Percentiles rank a stretch among this genome's conserved stretches.
Evolutionary conservation across 345 rosid species (phyloP).

Genomic region (Pugionium cornutum): DNA sequence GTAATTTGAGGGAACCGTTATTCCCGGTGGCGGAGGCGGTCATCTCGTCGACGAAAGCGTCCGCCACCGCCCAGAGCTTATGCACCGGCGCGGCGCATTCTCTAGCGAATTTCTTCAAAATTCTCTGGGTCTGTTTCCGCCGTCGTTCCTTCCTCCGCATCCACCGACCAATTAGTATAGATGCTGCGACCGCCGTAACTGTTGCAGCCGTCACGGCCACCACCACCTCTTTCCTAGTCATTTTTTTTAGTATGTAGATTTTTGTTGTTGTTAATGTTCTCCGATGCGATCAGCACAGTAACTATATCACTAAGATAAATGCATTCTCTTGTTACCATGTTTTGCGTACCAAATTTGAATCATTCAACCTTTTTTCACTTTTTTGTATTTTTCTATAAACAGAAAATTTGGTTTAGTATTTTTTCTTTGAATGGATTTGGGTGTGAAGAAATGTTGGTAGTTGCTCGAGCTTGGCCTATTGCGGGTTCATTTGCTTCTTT

Average conservation of each 20-base stretch:
- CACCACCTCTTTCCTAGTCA: slow-evolving; percentile 43
- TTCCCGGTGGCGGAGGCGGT: slow-evolving; percentile 34
- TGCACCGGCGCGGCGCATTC: slow-evolving; percentile 65
- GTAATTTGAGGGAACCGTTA: slow-evolving; percentile 45
- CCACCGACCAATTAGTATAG: slow-evolving; percentile 36
- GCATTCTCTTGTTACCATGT: slow-evolving; percentile 33
- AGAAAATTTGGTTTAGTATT: not conserved
- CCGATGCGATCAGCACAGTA: not conserved
- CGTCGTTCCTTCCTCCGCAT: slow-evolving; percentile 42
- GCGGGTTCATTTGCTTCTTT: too few relatives aligned
- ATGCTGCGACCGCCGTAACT: slow-evolving; percentile 34
- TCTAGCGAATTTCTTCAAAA: slow-evolving; percentile 51
- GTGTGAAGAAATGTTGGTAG: too few relatives aligned
- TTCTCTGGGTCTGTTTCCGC: slow-evolving; percentile 45
- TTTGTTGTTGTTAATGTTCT: not conserved
- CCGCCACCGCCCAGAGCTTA: slow-evolving; percentile 54
- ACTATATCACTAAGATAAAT: slow-evolving; percentile 6
- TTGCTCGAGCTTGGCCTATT: too few relatives aligned
- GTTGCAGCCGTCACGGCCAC: slow-evolving; percentile 37
- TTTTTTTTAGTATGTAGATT: not conserved
- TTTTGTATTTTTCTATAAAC: not conserved
- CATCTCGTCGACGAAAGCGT: slow-evolving; percentile 49
- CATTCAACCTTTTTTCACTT: slow-evolving; percentile 15
- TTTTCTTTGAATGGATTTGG: too few relatives aligned
- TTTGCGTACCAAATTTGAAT: slow-evolving; percentile 33